Percentiles rank a stretch among this genome's conserved stretches.
Conservation (phyloP, 2,329 filamentous ascomycete species). For the Chaetomium olivaceum region DNA sequence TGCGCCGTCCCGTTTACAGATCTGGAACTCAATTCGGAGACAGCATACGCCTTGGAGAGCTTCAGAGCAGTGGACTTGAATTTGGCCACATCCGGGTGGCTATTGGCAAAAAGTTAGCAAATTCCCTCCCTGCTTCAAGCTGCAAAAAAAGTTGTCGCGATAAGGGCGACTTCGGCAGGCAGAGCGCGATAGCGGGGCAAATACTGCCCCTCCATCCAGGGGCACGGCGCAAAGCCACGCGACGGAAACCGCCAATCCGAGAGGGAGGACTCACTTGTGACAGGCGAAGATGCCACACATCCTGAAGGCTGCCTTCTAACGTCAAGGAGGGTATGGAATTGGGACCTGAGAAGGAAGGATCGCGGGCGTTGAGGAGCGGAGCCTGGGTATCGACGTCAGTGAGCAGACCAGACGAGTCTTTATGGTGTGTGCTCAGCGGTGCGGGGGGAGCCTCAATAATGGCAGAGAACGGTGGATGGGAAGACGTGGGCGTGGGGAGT, state of each 20-base stretch:
- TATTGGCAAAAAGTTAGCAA: constrained; percentile 36
- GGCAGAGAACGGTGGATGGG: background rate
- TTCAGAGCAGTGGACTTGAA: constrained; percentile 95
- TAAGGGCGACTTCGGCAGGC: background rate
- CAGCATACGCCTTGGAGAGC: constrained; percentile 86
- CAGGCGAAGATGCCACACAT: constrained; percentile 99
- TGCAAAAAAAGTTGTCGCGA: constrained; percentile 7
- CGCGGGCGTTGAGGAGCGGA: constrained; percentile 29
- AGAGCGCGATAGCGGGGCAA: constrained; percentile 36
- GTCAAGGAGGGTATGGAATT: constrained; percentile 16
- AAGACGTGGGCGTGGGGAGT: constrained; percentile 11
- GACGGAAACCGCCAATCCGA: constrained; percentile 29
- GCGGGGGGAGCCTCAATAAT: background rate
- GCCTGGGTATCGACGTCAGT: constrained; percentile 24
- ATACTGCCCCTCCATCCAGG: constrained; percentile 40
- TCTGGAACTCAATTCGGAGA: constrained; percentile 33
- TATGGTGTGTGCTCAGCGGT: constrained; percentile 28
- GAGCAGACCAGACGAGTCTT: constrained; percentile 26
- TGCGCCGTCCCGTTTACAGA: constrained; percentile 33
- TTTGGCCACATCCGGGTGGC: constrained; percentile 90
- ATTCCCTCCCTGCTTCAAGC: background rate
- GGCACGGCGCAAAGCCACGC: constrained; percentile 15
- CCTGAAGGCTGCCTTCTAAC: constrained; percentile 28
- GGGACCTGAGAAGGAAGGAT: constrained; percentile 21
- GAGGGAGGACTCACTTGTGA: constrained; percentile 65